These are phyloP conservation scores for Phlyctochytrium planicorne DNA, from an alignment of 192 early-diverging fungal species.

Conservation along the genomic window DNA sequence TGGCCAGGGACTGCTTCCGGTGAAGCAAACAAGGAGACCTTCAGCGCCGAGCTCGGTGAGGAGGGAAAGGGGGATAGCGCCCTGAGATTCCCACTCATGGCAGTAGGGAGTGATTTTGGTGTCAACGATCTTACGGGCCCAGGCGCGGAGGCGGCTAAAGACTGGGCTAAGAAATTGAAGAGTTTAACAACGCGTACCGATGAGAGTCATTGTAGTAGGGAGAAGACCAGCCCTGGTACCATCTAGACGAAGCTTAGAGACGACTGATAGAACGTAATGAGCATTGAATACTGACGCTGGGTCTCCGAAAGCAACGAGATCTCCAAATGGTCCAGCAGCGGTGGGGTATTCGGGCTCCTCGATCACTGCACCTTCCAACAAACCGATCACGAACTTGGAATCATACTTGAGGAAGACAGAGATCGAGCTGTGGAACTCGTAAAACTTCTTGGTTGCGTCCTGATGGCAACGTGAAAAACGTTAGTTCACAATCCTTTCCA, in stretches of 20 bases:
- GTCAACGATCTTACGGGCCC: conserved; percentile 66
- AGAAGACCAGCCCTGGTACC: conserved; percentile 52
- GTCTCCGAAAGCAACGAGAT: conserved; percentile 67
- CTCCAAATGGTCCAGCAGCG: conserved; percentile 41
- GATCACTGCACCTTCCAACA: not conserved
- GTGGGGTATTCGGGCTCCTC: not conserved
- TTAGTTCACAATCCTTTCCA: too few species aligned
- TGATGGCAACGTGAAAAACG: too few species aligned
- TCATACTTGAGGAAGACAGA: conserved; percentile 10
- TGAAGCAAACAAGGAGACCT: conserved; percentile 20
- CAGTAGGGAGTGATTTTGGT: conserved; percentile 69
- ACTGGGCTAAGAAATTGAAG: too few species aligned
- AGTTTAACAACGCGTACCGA: too few species aligned
- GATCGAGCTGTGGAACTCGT: conserved; percentile 49
- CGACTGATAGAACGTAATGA: not conserved
- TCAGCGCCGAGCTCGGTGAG: conserved; percentile 11
- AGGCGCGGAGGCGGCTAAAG: conserved; percentile 53
- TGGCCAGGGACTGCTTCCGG: conserved; percentile 46
- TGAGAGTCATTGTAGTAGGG: conserved; percentile 48
- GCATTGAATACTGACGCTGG: conserved; percentile 43
- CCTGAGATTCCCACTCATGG: conserved; percentile 46
- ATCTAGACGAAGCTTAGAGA: not conserved
- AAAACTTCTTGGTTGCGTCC: conserved; percentile 69
- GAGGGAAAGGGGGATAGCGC: conserved; percentile 12
- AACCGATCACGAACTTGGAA: not conserved